phyloP scores from a whole-genome alignment of 2,329 filamentous ascomycete species.

The Didymella arachidicola region DNA sequence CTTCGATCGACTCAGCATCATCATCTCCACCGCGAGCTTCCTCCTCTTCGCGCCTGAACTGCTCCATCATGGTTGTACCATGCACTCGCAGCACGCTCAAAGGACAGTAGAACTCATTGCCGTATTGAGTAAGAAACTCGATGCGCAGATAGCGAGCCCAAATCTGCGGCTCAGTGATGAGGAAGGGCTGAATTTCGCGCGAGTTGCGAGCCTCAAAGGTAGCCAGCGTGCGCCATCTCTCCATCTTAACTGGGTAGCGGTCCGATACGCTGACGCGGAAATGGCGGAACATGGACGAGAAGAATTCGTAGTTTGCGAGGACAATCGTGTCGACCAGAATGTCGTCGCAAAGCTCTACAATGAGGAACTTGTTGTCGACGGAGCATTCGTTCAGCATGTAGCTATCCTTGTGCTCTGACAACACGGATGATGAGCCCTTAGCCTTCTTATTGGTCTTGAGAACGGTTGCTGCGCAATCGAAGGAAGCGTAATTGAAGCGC shows the following conservation, averaged over 20 bases:
- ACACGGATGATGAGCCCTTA: slow-evolving; percentile 85
- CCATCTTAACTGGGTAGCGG: slow-evolving; percentile 88
- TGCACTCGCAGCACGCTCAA: slow-evolving; percentile 90
- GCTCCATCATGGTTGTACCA: slow-evolving; percentile 91
- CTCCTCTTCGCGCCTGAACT: slow-evolving; percentile 88
- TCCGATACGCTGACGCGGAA: slow-evolving; percentile 94
- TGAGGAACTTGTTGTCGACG: slow-evolving; percentile 87
- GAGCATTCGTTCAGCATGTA: slow-evolving; percentile 97
- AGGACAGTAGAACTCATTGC: slow-evolving; percentile 96
- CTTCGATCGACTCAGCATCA: slow-evolving; percentile 66
- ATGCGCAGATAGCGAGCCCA: slow-evolving; percentile 94
- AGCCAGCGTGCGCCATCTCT: slow-evolving; percentile 90
- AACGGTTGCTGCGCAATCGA: slow-evolving; percentile 93
- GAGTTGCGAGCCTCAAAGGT: slow-evolving; percentile 92
- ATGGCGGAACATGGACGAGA: slow-evolving; percentile 92
- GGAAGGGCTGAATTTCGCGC: slow-evolving; percentile 90
- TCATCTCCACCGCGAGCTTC: slow-evolving; percentile 64
- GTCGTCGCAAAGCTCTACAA: slow-evolving; percentile 89
- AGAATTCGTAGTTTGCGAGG: slow-evolving; percentile 98
- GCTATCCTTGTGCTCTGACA: slow-evolving; percentile 97
- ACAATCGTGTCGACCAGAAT: slow-evolving; percentile 92
- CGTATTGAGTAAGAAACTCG: slow-evolving; percentile 92
- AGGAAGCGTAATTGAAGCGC: slow-evolving; percentile 95
- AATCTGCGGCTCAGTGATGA: slow-evolving; percentile 92
- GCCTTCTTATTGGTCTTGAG: slow-evolving; percentile 87